These are phyloP conservation scores for Sordariomycetes sp. DNA, from an alignment of 2,329 filamentous ascomycete genomes.

Conservation along the genomic window DNA sequence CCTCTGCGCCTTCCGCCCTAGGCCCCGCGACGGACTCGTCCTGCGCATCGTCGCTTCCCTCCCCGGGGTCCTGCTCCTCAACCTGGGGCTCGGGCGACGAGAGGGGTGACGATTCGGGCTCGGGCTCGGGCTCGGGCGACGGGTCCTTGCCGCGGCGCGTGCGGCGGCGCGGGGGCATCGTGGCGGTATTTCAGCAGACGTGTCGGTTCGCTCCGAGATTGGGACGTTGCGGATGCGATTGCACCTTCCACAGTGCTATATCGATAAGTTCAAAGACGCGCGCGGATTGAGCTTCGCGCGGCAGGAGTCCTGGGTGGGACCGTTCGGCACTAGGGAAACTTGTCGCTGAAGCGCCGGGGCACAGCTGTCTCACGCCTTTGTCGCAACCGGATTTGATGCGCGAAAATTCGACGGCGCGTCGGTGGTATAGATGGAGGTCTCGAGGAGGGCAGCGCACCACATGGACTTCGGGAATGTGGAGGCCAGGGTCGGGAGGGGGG, in stretches of 20 bases:
- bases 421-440: background rate
- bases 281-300: background rate
- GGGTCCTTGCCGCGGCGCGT: constrained; percentile 72
- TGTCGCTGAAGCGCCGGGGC: background rate
- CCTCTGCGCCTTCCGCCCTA: constrained; percentile 5
- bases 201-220: background rate
- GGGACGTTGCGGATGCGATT: background rate
- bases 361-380: background rate
- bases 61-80: constrained; percentile 5
- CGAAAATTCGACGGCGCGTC: background rate
- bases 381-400: background rate
- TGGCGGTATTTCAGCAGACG: background rate
- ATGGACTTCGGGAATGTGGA: background rate
- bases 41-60: constrained; percentile 3
- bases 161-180: constrained; percentile 53
- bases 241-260: background rate
- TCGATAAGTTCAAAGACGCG: background rate
- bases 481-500: background rate
- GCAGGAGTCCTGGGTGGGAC: background rate
- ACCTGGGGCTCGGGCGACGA: constrained; percentile 4
- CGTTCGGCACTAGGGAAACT: background rate
- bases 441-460: background rate
- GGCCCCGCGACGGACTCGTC: constrained; percentile 5
- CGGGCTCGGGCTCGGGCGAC: constrained; percentile 23
- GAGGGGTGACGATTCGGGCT: background rate